Conservation (phyloP, 1,284 basidiomycete genomes). For the Mrakiaceae sp. region DNA sequence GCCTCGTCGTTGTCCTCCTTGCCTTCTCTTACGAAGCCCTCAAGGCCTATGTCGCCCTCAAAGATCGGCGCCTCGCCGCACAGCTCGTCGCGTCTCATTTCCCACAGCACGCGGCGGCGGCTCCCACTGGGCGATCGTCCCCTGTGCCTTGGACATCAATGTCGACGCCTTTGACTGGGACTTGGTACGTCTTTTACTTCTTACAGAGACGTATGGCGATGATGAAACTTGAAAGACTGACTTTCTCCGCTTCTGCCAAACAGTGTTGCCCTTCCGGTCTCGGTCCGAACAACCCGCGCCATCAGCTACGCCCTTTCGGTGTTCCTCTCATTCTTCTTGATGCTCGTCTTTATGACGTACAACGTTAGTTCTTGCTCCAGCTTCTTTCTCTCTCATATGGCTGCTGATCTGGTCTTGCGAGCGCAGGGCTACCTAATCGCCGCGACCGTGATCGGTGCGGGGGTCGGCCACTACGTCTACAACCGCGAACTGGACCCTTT, state of each 20-base stretch:
- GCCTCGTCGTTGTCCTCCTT: slow-evolving; percentile 47
- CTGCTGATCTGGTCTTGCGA: background rate
- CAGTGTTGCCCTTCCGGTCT: slow-evolving; percentile 21
- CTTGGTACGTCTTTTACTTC: too few relatives aligned
- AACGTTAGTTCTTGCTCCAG: slow-evolving; percentile 43
- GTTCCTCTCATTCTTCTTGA: slow-evolving; percentile 70
- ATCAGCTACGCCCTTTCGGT: slow-evolving; percentile 52
- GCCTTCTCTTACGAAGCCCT: slow-evolving; percentile 39
- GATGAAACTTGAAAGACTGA: slow-evolving; percentile 23
- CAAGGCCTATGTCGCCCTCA: slow-evolving; percentile 33
- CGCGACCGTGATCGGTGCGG: slow-evolving; percentile 58
- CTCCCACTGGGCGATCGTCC: too few relatives aligned
- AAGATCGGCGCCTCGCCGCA: slow-evolving; percentile 16
- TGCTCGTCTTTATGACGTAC: slow-evolving; percentile 80
- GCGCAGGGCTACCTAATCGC: slow-evolving; percentile 61
- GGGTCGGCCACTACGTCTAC: slow-evolving; percentile 60
- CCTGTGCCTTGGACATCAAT: too few relatives aligned
- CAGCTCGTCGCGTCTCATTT: background rate
- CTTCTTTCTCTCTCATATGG: background rate
- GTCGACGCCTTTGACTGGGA: too few relatives aligned
- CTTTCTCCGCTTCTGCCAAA: background rate
- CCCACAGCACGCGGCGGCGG: too few relatives aligned
- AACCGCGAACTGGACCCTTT: slow-evolving; percentile 45
- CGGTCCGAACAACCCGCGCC: slow-evolving; percentile 46
- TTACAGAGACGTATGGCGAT: too few relatives aligned